phyloP scores from a whole-genome alignment of 2,329 filamentous ascomycete genomes.

The Colletotrichum sp. region DNA sequence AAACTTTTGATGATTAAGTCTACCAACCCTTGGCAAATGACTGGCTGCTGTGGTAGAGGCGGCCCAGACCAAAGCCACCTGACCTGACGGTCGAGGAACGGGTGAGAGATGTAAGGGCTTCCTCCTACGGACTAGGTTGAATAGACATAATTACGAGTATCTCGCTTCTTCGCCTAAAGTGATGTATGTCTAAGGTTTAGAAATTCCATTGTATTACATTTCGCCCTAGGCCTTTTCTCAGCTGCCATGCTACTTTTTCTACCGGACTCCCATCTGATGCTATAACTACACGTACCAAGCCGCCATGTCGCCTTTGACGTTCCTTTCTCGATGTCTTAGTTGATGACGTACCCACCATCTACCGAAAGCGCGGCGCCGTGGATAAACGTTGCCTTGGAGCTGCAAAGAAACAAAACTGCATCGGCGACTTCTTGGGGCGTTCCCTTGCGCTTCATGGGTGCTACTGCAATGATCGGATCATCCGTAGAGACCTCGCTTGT shows the following conservation, averaged over 20 bases:
- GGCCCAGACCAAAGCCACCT: no score
- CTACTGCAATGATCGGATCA: conserved; percentile 34
- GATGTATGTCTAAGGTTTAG: background rate
- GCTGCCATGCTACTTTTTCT: background rate
- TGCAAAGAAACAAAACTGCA: conserved; percentile 48
- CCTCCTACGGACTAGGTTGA: background rate
- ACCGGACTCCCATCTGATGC: background rate
- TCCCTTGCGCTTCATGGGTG: conserved; percentile 43
- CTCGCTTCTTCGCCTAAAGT: background rate
- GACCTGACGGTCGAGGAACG: background rate
- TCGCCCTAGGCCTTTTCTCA: background rate
- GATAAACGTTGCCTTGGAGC: conserved; percentile 49
- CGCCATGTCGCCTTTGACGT: background rate
- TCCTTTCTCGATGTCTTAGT: background rate
- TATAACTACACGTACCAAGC: background rate
- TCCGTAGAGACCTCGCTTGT: conserved; percentile 40
- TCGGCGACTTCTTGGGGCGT: conserved; percentile 52
- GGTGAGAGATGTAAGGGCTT: background rate
- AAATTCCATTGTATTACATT: background rate
- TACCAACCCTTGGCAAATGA: no score
- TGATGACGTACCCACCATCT: conserved; percentile 44
- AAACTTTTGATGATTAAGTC: no score
- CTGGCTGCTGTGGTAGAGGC: no score
- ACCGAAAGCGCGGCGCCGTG: conserved; percentile 47
- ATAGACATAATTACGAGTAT: rapidly evolving